phyloP scores from a whole-genome alignment of 1,139 yeast species.

The Magnusiomyces ingens region DNA sequence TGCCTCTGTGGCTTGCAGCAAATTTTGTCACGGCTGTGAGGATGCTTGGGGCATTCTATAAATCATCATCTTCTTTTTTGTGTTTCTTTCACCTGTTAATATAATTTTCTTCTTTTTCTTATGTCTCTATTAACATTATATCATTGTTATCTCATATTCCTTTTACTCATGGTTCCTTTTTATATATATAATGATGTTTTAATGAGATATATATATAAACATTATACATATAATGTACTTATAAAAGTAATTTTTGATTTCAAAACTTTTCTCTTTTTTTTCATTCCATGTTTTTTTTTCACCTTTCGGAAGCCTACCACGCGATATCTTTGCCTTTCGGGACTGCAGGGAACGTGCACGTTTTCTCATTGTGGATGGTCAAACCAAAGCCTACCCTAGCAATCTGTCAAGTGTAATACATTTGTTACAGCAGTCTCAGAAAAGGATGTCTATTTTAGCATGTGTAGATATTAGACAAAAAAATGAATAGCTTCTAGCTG shows the following conservation, averaged over 20 bases:
- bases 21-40: conserved; percentile 97
- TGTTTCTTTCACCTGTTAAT: background rate
- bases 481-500: too few relatives aligned
- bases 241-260: background rate
- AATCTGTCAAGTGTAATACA: too few relatives aligned
- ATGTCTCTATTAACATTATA: background rate
- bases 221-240: background rate
- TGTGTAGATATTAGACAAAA: too few relatives aligned
- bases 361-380: too few relatives aligned
- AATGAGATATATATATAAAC: background rate
- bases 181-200: background rate
- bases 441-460: too few relatives aligned
- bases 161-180: background rate
- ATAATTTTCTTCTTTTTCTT: background rate
- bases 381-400: too few relatives aligned
- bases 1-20: conserved; percentile 97
- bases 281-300: background rate
- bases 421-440: too few relatives aligned
- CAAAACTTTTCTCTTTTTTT: background rate
- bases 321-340: too few relatives aligned
- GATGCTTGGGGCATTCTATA: conserved; percentile 87
- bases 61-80: conserved; percentile 6
- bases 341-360: too few relatives aligned
- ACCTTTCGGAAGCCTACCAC: background rate
- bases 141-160: background rate